Evolutionary conservation across 495 filamentous ascomycete genomes (phyloP).

Genomic region (Rhypophila decipiens): DNA sequence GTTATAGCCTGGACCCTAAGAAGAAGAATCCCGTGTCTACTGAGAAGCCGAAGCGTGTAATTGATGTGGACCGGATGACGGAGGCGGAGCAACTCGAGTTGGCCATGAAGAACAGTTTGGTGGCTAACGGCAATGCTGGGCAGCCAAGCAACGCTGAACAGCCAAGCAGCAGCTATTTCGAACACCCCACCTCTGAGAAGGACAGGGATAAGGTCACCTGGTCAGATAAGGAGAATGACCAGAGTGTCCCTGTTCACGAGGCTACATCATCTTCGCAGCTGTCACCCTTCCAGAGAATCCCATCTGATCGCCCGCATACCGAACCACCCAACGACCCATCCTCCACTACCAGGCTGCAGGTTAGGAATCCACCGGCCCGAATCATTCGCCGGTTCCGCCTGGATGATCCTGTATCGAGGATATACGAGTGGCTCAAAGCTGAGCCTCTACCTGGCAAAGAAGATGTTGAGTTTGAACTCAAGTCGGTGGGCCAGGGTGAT

Average conservation of each 20-base stretch:
- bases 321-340: conserved; percentile 67
- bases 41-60: conserved; percentile 62
- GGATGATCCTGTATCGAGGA: conserved; percentile 70
- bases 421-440: conserved; percentile 97
- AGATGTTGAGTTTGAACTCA: conserved; percentile 75
- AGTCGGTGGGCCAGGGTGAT: conserved; percentile 64
- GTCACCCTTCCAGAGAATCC: conserved; percentile 60
- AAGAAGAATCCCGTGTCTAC: conserved; percentile 89
- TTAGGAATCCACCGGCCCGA: conserved; percentile 72
- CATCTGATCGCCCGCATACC: conserved; percentile 61
- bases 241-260: conserved; percentile 9
- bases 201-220: conserved; percentile 26
- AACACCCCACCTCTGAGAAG: conserved; percentile 64
- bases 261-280: conserved; percentile 8
- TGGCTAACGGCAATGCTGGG: conserved; percentile 14
- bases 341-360: conserved; percentile 81
- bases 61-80: conserved; percentile 80
- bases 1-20: conserved; percentile 80
- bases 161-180: no score
- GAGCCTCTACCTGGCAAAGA: conserved; percentile 69
- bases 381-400: conserved; percentile 75
- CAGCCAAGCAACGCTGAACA: conserved; percentile 46
- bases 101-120: conserved; percentile 82
- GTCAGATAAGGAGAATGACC: conserved; percentile 60
- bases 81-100: conserved; percentile 96